A percentile compares a stretch with the other conserved stretches of the same genome.
phyloP scores from a whole-genome alignment of 257 asterid genomes.

The Solanum chmielewskii region DNA sequence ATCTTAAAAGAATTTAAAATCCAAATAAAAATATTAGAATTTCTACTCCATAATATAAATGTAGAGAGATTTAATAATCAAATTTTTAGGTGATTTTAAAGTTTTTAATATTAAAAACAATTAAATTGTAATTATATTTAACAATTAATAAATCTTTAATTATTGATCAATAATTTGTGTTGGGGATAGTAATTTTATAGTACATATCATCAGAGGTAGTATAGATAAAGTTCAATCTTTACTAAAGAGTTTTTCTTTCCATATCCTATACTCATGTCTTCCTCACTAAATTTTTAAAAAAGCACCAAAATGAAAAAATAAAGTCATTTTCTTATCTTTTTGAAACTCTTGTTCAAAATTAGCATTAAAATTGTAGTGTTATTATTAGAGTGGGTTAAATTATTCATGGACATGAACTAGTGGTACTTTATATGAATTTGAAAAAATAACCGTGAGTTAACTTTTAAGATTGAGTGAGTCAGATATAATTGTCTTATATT shows the following conservation, averaged over 20 bases:
- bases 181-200: neutral
- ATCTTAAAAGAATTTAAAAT: neutral
- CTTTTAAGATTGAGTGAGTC: too few species aligned
- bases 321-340: neutral
- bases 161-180: neutral
- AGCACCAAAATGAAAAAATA: neutral
- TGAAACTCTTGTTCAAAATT: neutral
- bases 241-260: neutral
- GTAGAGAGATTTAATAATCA: neutral
- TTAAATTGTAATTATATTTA: neutral
- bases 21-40: neutral
- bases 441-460: too few species aligned
- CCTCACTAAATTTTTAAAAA: neutral
- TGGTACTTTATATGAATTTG: neutral
- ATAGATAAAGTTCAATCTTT: neutral
- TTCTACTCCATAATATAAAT: neutral
- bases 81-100: neutral
- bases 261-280: neutral
- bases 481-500: too few species aligned
- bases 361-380: neutral
- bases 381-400: neutral
- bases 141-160: neutral
- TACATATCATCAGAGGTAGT: neutral
- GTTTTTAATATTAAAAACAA: neutral
- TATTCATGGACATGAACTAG: neutral